These are phyloP conservation scores for Geranium incanum DNA, from an alignment of 441 rosid species.

Conservation along the genomic window DNA sequence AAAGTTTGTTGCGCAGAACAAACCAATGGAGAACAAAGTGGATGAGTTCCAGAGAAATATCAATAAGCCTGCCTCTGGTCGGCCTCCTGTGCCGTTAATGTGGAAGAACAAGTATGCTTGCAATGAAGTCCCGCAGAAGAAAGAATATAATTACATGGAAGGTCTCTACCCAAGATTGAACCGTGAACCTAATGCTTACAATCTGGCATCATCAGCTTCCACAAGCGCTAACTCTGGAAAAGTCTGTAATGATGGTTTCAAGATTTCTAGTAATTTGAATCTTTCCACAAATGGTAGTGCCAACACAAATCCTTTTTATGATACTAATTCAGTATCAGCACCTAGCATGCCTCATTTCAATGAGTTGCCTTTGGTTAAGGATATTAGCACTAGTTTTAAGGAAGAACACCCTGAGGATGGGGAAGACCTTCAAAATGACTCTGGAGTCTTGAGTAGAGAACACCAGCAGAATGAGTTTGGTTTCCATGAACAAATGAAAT, in stretches of 20 bases:
- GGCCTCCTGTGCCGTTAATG: constrained; percentile 73
- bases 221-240: constrained; percentile 44
- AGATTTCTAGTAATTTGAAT: constrained; percentile 34
- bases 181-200: constrained; percentile 59
- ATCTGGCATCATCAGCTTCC: constrained; percentile 44
- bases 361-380: constrained; percentile 30
- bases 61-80: constrained; percentile 49
- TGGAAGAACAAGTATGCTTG: constrained; percentile 70
- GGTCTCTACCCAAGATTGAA: constrained; percentile 58
- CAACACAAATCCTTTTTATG: constrained; percentile 27
- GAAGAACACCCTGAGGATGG: constrained; percentile 34
- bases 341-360: constrained; percentile 33
- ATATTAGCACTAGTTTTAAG: constrained; percentile 27
- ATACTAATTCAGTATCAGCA: constrained; percentile 30
- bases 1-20: constrained; percentile 47
- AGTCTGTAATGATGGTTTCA: constrained; percentile 37
- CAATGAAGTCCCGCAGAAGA: constrained; percentile 79
- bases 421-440: constrained; percentile 31
- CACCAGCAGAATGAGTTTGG: constrained; percentile 40
- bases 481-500: constrained; percentile 40
- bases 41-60: constrained; percentile 54
- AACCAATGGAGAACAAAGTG: constrained; percentile 44
- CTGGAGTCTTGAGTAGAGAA: constrained; percentile 25
- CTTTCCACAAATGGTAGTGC: constrained; percentile 33
- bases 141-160: constrained; percentile 63